Percentiles rank a stretch among this genome's conserved stretches.
These are phyloP conservation scores for Haberlea rhodopensis DNA, from an alignment of 257 asterid species.

Conservation along the genomic window DNA sequence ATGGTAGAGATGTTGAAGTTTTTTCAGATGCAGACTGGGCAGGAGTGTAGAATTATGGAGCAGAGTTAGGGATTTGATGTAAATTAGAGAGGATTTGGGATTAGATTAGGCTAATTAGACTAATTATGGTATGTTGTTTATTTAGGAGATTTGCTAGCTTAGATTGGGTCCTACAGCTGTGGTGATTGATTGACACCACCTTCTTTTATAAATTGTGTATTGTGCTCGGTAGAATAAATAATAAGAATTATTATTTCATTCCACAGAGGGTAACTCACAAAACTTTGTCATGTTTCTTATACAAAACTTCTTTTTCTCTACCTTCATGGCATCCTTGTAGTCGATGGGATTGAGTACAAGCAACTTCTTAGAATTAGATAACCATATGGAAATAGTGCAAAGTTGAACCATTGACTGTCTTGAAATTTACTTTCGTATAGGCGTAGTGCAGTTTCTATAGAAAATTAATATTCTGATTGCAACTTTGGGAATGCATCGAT, in stretches of 20 bases:
- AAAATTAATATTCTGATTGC: neutral
- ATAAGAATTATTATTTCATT: too few relatives aligned
- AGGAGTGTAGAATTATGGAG: neutral
- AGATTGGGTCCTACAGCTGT: too few relatives aligned
- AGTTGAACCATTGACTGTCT: neutral
- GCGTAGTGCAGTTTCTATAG: slow-evolving; percentile 22
- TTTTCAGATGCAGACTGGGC: too few relatives aligned
- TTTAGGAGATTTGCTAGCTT: too few relatives aligned
- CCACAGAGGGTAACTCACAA: too few relatives aligned
- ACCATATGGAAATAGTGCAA: slow-evolving; percentile 13
- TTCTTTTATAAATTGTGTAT: too few relatives aligned
- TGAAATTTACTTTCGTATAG: slow-evolving; percentile 5
- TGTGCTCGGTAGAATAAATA: too few relatives aligned
- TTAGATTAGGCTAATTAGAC: too few relatives aligned
- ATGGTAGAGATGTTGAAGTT: neutral
- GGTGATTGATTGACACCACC: too few relatives aligned
- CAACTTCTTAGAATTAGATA: slow-evolving; percentile 12
- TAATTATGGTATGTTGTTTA: too few relatives aligned
- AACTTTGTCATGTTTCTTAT: neutral
- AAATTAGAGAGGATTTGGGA: too few relatives aligned
- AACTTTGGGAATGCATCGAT: slow-evolving; percentile 18
- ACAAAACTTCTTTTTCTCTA: slow-evolving; percentile 12
- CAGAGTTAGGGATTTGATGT: neutral
- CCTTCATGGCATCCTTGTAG: slow-evolving; percentile 15
- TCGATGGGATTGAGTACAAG: slow-evolving; percentile 2